A percentile compares a stretch with the other conserved stretches of the same genome.
phyloP scores from a whole-genome alignment of 2,329 filamentous ascomycete species.

The Pseudogymnoascus sp. region DNA sequence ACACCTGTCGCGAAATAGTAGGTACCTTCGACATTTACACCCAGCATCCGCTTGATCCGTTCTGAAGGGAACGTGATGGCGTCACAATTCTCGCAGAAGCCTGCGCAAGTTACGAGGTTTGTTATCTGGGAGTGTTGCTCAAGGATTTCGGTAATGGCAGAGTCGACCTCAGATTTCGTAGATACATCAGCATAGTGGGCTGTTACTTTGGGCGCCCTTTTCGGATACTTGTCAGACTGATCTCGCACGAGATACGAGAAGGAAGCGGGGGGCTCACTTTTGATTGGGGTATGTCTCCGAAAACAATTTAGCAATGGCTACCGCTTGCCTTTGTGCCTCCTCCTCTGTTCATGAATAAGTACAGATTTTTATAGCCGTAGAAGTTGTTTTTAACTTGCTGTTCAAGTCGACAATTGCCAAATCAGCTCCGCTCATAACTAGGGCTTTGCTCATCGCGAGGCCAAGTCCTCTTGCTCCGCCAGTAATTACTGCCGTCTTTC shows the following conservation, averaged over 20 bases:
- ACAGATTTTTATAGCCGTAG: background rate
- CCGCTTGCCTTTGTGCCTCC: constrained; percentile 72
- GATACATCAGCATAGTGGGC: constrained; percentile 83
- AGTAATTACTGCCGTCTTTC: constrained; percentile 76
- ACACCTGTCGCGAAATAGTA: constrained; percentile 81
- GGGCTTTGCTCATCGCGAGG: constrained; percentile 85
- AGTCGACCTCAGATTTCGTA: constrained; percentile 68
- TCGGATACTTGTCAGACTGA: background rate
- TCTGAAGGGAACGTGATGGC: constrained; percentile 87
- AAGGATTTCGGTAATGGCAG: constrained; percentile 64
- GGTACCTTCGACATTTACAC: constrained; percentile 87
- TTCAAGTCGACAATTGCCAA: constrained; percentile 84
- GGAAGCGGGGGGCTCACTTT: background rate
- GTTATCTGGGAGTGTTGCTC: constrained; percentile 74
- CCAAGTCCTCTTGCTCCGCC: constrained; percentile 85
- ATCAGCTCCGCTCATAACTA: constrained; percentile 81
- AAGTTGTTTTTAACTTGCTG: constrained; percentile 47
- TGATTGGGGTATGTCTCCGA: background rate
- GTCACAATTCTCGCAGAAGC: constrained; percentile 93
- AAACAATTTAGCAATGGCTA: constrained; percentile 21
- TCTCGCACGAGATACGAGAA: background rate
- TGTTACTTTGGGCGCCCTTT: constrained; percentile 71
- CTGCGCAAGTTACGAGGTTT: constrained; percentile 89
- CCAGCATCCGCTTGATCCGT: constrained; percentile 87
- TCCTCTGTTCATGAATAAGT: constrained; percentile 51